phyloP scores from a whole-genome alignment of 192 early-diverging fungal species.

The Powellomyces hirtus region DNA sequence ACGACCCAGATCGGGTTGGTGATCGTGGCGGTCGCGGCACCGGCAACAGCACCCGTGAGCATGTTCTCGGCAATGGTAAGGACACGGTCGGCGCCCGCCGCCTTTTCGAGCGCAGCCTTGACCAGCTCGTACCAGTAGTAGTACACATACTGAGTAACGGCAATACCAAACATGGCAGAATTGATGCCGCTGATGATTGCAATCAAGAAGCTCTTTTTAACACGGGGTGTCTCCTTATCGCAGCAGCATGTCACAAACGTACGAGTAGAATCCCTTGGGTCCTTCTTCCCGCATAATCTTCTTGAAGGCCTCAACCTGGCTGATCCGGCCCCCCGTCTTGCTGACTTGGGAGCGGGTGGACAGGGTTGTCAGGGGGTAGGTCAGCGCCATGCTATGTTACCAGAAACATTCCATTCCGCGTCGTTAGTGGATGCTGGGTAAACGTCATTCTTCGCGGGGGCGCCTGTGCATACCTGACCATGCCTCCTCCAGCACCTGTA shows the following conservation, averaged over 20 bases:
- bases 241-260: too few relatives aligned
- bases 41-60: conserved; percentile 89
- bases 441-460: neutral
- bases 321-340: conserved; percentile 54
- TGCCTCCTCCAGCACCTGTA: conserved; percentile 46
- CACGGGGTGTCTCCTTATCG: too few relatives aligned
- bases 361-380: conserved; percentile 74
- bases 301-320: conserved; percentile 79
- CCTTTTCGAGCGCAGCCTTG: conserved; percentile 80
- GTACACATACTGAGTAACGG: conserved; percentile 87
- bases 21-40: conserved; percentile 75
- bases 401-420: neutral
- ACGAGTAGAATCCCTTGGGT: conserved; percentile 84
- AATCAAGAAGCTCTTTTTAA: too few relatives aligned
- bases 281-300: conserved; percentile 93
- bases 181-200: conserved; percentile 70
- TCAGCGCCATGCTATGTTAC: conserved; percentile 81
- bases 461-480: conserved; percentile 22
- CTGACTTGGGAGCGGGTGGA: conserved; percentile 49
- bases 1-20: conserved; percentile 99
- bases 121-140: conserved; percentile 77
- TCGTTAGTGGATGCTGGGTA: neutral
- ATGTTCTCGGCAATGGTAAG: conserved; percentile 90
- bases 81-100: conserved; percentile 45
- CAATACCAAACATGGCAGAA: conserved; percentile 95